phyloP scores from a whole-genome alignment of 208 protist genomes.

The Leishmania arabica region DNA sequence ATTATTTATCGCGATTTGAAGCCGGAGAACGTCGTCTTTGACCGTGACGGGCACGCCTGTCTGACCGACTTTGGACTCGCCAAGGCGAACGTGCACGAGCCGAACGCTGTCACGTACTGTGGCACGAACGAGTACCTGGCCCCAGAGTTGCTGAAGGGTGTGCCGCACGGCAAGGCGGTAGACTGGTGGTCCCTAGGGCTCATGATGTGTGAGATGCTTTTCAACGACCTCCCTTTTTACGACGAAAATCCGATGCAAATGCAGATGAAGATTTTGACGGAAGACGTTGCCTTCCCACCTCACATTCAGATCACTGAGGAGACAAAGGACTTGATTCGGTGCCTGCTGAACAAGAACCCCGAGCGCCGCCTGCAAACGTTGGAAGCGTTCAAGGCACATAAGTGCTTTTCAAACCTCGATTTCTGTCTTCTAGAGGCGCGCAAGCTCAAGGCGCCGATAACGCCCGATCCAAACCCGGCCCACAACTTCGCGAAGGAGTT shows the following conservation, averaged over 20 bases:
- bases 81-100: slow-evolving; percentile 69
- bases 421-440: slow-evolving; percentile 65
- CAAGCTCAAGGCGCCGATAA: slow-evolving; percentile 74
- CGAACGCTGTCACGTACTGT: slow-evolving; percentile 85
- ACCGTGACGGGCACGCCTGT: slow-evolving; percentile 83
- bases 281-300: slow-evolving; percentile 55
- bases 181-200: slow-evolving; percentile 98
- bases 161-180: slow-evolving; percentile 93
- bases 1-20: slow-evolving; percentile 95
- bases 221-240: slow-evolving; percentile 95
- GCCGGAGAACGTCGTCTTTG: slow-evolving; percentile 91
- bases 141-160: slow-evolving; percentile 92
- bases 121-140: slow-evolving; percentile 93
- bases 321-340: slow-evolving; percentile 73
- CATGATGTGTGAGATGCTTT: slow-evolving; percentile 96
- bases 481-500: slow-evolving; percentile 88
- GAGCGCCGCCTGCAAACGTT: slow-evolving; percentile 70
- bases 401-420: slow-evolving; percentile 84
- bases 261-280: slow-evolving; percentile 84
- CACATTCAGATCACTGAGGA: slow-evolving; percentile 50
- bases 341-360: slow-evolving; percentile 86
- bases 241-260: slow-evolving; percentile 84
- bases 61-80: slow-evolving; percentile 93
- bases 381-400: slow-evolving; percentile 83
- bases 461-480: slow-evolving; percentile 57